Percentiles rank a stretch among this genome's conserved stretches.
Evolutionary conservation across 108 stramenopile genomes (phyloP).

Genomic region (Nannochloropsis gaditana): DNA sequence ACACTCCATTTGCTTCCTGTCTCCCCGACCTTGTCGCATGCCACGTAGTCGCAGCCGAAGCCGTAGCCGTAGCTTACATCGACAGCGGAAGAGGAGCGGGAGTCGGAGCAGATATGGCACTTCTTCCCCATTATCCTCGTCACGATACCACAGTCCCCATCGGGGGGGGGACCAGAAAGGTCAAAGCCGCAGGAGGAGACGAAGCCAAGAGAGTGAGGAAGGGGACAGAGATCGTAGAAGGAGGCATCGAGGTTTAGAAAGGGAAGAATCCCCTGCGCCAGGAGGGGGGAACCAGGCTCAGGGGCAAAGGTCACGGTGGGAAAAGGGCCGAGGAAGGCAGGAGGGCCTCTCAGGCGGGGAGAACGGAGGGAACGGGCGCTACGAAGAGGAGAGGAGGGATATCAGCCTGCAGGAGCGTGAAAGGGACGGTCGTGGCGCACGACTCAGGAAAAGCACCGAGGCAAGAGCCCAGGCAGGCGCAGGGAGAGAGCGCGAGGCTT

Average conservation of each 20-base stretch:
- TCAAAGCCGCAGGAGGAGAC: no score
- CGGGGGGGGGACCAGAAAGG: neutral
- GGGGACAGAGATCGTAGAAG: neutral
- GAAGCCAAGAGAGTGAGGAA: no score
- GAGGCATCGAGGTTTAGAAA: neutral
- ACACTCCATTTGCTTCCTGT: neutral
- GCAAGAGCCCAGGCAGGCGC: neutral
- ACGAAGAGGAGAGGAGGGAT: neutral
- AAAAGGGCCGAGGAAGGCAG: neutral
- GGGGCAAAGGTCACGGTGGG: neutral
- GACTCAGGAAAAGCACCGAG: neutral
- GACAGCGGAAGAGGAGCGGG: neutral
- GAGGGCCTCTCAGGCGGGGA: neutral
- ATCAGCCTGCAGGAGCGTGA: neutral
- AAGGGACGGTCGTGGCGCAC: neutral
- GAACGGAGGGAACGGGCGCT: neutral
- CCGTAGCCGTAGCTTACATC: neutral
- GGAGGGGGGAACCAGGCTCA: neutral
- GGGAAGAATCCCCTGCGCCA: neutral
- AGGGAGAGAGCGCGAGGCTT: neutral
- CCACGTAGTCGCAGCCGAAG: neutral
- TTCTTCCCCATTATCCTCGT: neutral
- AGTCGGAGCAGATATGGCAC: neutral
- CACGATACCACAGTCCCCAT: neutral
- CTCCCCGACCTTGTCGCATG: neutral